Percentiles rank a stretch among this genome's conserved stretches.
These are phyloP conservation scores for Pelargonium australe DNA, from an alignment of 441 rosid genomes.

Conservation along the genomic window DNA sequence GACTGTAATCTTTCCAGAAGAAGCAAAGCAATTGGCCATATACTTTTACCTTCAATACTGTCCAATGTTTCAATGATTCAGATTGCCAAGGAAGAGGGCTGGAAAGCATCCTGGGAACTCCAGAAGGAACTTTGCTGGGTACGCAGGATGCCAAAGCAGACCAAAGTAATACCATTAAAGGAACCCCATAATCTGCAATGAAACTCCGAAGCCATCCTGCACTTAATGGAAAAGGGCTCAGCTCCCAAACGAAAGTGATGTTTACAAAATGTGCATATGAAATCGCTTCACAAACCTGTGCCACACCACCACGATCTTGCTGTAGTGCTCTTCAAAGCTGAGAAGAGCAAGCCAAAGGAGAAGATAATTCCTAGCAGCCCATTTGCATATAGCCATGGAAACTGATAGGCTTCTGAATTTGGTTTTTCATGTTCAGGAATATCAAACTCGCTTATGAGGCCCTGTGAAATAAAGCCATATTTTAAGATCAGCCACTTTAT, in stretches of 20 bases:
- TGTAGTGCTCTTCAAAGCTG: conserved; percentile 56
- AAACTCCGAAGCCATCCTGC: conserved; percentile 69
- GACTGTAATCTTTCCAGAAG: conserved; percentile 11
- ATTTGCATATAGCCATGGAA: conserved; percentile 63
- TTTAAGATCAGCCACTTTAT: neutral
- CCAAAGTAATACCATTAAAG: conserved; percentile 70
- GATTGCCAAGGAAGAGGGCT: conserved; percentile 71
- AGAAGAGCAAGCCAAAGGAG: conserved; percentile 55
- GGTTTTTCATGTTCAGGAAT: conserved; percentile 48
- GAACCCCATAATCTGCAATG: conserved; percentile 76
- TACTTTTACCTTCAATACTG: conserved; percentile 52
- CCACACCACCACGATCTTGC: conserved; percentile 79
- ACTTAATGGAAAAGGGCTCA: neutral
- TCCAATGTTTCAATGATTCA: conserved; percentile 63
- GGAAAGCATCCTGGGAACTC: conserved; percentile 67
- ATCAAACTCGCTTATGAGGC: conserved; percentile 55
- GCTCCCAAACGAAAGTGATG: conserved; percentile 5
- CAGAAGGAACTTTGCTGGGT: conserved; percentile 49
- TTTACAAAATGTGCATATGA: neutral
- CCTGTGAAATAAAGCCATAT: conserved; percentile 35
- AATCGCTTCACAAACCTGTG: conserved; percentile 37
- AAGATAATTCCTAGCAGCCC: conserved; percentile 73
- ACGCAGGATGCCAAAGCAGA: conserved; percentile 45
- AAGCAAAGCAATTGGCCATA: conserved; percentile 7
- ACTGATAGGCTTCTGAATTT: conserved; percentile 43